Evolutionary conservation across 345 rosid genomes (phyloP).

Genomic region (Trapa incisa): DNA sequence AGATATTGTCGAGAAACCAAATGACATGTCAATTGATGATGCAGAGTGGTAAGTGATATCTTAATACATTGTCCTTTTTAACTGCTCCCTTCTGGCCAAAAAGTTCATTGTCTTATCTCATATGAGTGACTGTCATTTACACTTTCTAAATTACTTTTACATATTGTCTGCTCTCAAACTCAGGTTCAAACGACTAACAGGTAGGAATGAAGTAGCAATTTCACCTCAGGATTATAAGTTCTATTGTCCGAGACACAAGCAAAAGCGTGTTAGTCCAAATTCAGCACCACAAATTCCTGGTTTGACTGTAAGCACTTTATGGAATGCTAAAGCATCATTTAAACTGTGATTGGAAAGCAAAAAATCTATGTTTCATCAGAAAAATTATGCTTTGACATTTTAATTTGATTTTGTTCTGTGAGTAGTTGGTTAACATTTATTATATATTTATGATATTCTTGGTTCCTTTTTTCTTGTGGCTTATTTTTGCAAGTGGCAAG

Average conservation of each 20-base stretch:
- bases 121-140: not conserved
- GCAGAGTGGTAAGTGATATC: conserved; percentile 63
- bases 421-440: not conserved
- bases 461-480: not conserved
- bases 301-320: conserved; percentile 45
- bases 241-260: conserved; percentile 88
- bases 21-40: conserved; percentile 44
- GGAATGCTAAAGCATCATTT: conserved; percentile 4
- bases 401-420: not conserved
- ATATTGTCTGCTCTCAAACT: conserved; percentile 10
- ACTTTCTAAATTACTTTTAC: not conserved
- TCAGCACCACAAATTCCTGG: conserved; percentile 39
- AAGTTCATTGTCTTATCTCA: not conserved
- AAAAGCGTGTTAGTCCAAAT: conserved; percentile 40
- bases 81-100: not conserved
- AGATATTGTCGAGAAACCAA: conserved; percentile 84
- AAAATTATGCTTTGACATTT: not conserved
- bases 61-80: not conserved
- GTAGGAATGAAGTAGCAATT: conserved; percentile 65
- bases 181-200: conserved; percentile 84
- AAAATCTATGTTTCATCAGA: not conserved
- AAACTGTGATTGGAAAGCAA: not conserved
- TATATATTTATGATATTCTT: not conserved
- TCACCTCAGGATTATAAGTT: conserved; percentile 71
- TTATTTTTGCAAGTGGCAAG: not conserved